phyloP scores from a whole-genome alignment of 176 grass and related monocot genomes.

The Zea luxurians region DNA sequence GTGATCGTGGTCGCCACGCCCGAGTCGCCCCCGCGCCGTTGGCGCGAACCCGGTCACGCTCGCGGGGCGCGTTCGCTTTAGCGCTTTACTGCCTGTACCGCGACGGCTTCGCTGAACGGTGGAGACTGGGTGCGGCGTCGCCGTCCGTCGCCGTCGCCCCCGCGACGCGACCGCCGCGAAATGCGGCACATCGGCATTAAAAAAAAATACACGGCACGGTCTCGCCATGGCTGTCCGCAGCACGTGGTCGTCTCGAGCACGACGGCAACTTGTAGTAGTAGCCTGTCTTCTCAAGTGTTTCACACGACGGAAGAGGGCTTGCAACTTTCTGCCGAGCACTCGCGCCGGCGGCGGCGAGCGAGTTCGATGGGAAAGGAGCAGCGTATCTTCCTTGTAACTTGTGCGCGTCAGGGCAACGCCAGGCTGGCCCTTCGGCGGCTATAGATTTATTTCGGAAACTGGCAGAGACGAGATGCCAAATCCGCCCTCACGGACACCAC shows the following conservation, averaged over 20 bases:
- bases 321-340: constrained; percentile 14
- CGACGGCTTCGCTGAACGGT: constrained; percentile 5
- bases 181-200: constrained; percentile 22
- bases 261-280: constrained; percentile 5
- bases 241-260: constrained; percentile 31
- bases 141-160: constrained; percentile 35
- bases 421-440: constrained; percentile 20
- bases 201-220: not conserved
- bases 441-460: not conserved
- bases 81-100: not conserved
- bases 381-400: not conserved
- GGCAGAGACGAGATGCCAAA: not conserved
- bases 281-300: not conserved
- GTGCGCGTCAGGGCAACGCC: not conserved
- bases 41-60: not conserved
- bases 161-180: constrained; percentile 24
- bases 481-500: constrained; percentile 11
- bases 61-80: constrained; percentile 28
- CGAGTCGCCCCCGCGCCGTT: not conserved
- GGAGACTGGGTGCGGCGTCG: constrained; percentile 4
- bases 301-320: not conserved
- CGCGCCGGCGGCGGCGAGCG: not conserved
- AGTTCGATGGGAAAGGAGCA: not conserved
- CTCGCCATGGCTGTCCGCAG: constrained; percentile 7
- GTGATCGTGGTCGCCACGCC: too few relatives aligned